These are phyloP conservation scores for Malus hybrid DNA, from an alignment of 331 rosid genomes.

Conservation along the genomic window DNA sequence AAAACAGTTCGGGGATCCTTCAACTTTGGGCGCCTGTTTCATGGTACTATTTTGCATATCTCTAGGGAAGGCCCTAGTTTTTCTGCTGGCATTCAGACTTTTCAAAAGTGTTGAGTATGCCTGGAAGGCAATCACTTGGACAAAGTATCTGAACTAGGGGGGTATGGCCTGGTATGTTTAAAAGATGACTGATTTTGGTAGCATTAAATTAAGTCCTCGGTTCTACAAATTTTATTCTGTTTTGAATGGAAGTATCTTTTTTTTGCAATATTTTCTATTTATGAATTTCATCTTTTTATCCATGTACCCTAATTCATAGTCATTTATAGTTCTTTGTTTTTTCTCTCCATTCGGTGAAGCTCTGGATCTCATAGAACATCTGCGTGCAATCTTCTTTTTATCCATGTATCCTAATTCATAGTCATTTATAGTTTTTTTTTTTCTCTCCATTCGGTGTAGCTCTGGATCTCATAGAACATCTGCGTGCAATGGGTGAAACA, in stretches of 20 bases:
- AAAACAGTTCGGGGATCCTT: background rate
- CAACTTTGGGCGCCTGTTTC: background rate
- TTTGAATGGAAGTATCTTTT: background rate
- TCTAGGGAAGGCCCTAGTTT: background rate
- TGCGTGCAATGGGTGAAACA: constrained; percentile 94
- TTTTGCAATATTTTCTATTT: background rate
- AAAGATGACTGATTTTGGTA: background rate
- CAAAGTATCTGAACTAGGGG: background rate
- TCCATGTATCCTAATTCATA: background rate
- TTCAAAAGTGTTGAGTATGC: background rate
- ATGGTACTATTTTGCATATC: background rate
- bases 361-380: constrained; percentile 83
- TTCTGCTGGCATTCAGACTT: background rate
- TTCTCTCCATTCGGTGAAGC: constrained; percentile 36
- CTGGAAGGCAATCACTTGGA: background rate
- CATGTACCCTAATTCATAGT: background rate
- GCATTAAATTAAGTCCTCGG: background rate
- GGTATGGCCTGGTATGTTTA: background rate
- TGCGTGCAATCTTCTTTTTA: constrained; percentile 43
- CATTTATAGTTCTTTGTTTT: background rate
- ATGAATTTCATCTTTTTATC: too few relatives aligned
- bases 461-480: constrained; percentile 83
- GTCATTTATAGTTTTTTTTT: background rate
- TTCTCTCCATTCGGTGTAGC: constrained; percentile 36
- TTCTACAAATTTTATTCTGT: background rate